Base-by-base conservation (phyloP, 2,329 filamentous ascomycete species). In the Fusarium chuoi region DNA sequence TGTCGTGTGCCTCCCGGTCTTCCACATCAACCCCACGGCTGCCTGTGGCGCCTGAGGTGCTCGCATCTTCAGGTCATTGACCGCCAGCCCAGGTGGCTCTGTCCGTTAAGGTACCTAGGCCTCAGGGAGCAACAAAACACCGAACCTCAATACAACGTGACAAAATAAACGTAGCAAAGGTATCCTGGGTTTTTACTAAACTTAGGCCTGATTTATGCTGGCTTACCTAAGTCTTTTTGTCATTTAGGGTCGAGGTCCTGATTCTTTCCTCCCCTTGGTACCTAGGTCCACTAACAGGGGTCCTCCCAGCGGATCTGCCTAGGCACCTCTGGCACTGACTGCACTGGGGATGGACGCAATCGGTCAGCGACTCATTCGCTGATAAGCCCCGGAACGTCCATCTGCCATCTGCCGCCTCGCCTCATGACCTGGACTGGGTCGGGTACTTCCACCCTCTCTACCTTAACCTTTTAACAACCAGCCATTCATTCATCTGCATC, bases 321-420 rank as follows among this genome's bases (percentile, higher is more conserved):
- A 49, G 64, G 56, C 41, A 49, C 56, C n/a, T 58, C 7, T 55
- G 35, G 63, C 42, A 55, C 62, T 70, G 64, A 55, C 62, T 70
- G 64, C 71, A 55, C 51, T n/a, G 35, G 69, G 41, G 15, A 63
- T 63, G 65, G 70, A 71, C 75, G 59, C 72, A 71, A 66, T 75
- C 75, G 69, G 76, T 77, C 76, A 78, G 75, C 74, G 72, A 74
- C 70, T 68, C 75, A 77, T 61, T 66, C 74, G 67, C 62, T 71
- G 76, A 78, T 78, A 78, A 77, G 76, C 73, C 76, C 76, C 49
- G n/a, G 49, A 35, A n/a, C 73, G 62, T 76, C 63, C 66, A 62
- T 75, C 62, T 73, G 63, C 74, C 74, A 67, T 75, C 63, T 75
- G 71, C 65, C 67, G 69, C 65, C 72, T 75, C 66, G 75, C 76